Evolutionary conservation across 1,284 basidiomycete genomes (phyloP).

Genomic region (Papiliotrema flavescens): DNA sequence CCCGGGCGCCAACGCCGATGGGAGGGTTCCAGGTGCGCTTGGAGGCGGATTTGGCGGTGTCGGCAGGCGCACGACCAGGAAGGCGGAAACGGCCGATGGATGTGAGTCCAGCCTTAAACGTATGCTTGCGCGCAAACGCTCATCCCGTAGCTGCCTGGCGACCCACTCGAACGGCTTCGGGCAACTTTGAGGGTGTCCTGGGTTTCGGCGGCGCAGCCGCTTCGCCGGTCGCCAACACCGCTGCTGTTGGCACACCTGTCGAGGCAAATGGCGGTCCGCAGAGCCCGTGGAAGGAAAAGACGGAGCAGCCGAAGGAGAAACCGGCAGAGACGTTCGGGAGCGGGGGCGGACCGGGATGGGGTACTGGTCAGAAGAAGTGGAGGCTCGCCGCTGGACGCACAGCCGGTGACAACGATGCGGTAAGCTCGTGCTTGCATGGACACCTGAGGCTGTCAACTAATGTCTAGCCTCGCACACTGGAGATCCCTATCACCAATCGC

Average conservation of each 20-base stretch:
- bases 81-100: conserved; percentile 19
- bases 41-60: conserved; percentile 46
- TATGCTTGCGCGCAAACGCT: neutral
- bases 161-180: conserved; percentile 33
- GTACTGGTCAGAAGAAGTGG: conserved; percentile 45
- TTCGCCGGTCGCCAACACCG: neutral
- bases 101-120: conserved; percentile 13
- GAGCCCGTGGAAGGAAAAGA: conserved; percentile 7
- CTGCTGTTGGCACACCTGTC: neutral
- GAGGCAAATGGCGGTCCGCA: conserved; percentile 3
- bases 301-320: conserved; percentile 17
- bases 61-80: conserved; percentile 22
- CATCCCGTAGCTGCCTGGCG: conserved; percentile 33
- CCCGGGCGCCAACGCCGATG: conserved; percentile 17
- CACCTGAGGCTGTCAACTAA: neutral
- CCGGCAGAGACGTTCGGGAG: conserved; percentile 21
- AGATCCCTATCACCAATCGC: conserved; percentile 15
- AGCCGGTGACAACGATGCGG: conserved; percentile 19
- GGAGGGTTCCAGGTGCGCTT: conserved; percentile 30
- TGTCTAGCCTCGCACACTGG: conserved; percentile 12
- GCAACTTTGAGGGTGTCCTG: conserved; percentile 48
- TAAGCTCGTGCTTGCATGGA: conserved; percentile 6
- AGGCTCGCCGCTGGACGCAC: conserved; percentile 32
- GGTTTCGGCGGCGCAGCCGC: conserved; percentile 32
- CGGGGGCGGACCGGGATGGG: conserved; percentile 41